A percentile compares a stretch with the other conserved stretches of the same genome.
Evolutionary conservation across 345 rosid genomes (phyloP).

Genomic region (Pistacia integerrima): DNA sequence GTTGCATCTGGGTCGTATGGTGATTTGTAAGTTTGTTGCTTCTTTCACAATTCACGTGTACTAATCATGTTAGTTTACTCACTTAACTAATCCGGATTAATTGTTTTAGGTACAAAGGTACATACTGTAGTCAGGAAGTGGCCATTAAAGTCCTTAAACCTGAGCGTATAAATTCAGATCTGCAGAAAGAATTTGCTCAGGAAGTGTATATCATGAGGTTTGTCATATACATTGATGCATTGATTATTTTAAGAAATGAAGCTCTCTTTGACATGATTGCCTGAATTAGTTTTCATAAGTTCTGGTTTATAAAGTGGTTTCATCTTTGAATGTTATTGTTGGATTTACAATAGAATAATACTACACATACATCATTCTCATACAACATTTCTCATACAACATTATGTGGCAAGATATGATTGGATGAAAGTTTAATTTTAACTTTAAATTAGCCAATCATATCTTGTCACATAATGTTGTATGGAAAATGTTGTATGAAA

Average conservation of each 20-base stretch:
- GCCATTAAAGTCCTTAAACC: slow-evolving; percentile 95
- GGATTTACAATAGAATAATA: neutral
- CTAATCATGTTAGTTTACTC: slow-evolving; percentile 2
- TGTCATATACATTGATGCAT: slow-evolving; percentile 9
- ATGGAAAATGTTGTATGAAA: too few species aligned
- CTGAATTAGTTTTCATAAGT: too few species aligned
- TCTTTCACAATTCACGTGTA: slow-evolving; percentile 10
- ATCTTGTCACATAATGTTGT: too few species aligned
- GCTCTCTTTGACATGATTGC: neutral
- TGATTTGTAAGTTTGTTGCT: slow-evolving; percentile 71
- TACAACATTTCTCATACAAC: too few species aligned
- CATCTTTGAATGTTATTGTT: neutral
- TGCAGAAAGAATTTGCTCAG: slow-evolving; percentile 93
- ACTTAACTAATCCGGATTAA: slow-evolving; percentile 12
- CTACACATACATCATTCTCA: too few species aligned
- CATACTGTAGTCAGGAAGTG: slow-evolving; percentile 92
- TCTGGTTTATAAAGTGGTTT: neutral
- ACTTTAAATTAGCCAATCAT: too few species aligned
- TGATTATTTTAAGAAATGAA: neutral
- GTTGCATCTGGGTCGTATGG: slow-evolving; percentile 98
- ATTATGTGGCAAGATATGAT: too few species aligned
- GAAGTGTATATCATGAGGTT: slow-evolving; percentile 98
- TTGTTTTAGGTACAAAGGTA: slow-evolving; percentile 80
- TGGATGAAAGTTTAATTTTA: too few species aligned
- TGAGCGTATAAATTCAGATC: slow-evolving; percentile 80